Conservation (phyloP, 2,329 filamentous ascomycete genomes). For the Verticillium dahliae region DNA sequence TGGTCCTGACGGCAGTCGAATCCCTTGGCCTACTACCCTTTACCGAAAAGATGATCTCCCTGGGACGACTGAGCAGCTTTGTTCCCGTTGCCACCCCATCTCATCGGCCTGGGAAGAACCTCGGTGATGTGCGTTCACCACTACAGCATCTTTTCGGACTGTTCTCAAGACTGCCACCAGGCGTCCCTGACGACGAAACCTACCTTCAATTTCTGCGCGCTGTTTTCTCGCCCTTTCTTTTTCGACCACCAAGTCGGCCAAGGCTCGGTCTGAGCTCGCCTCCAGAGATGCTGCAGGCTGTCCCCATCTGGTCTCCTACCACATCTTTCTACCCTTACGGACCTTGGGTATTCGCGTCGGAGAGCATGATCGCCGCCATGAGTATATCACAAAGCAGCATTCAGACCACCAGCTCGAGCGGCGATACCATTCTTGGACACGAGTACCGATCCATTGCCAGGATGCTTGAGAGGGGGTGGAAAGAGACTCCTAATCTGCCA, state of each 20-base stretch:
- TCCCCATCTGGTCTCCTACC: constrained; percentile 27
- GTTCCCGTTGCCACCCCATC: constrained; percentile 62
- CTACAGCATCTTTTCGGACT: constrained; percentile 61
- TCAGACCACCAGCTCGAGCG: constrained; percentile 29
- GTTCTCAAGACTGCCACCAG: constrained; percentile 44
- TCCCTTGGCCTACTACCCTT: constrained; percentile 54
- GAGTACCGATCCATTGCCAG: constrained; percentile 65
- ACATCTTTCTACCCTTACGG: constrained; percentile 39
- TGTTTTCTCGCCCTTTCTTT: constrained; percentile 56
- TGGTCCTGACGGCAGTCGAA: constrained; percentile 40
- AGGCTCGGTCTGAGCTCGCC: constrained; percentile 36
- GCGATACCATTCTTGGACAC: constrained; percentile 48
- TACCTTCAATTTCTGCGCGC: constrained; percentile 39
- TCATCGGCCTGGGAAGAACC: constrained; percentile 46
- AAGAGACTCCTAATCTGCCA: constrained; percentile 39
- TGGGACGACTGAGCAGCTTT: constrained; percentile 48
- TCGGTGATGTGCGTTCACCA: constrained; percentile 48
- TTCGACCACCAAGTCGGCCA: constrained; percentile 32
- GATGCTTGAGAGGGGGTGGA: constrained; percentile 58
- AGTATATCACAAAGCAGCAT: constrained; percentile 22
- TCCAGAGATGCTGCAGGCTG: constrained; percentile 43
- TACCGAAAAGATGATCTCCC: constrained; percentile 51
- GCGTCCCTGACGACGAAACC: constrained; percentile 38
- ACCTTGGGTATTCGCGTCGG: constrained; percentile 44
- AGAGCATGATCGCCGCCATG: constrained; percentile 24